Evolutionary conservation across 2,329 filamentous ascomycete species (phyloP).

Genomic region (Paramyrothecium roridum): DNA sequence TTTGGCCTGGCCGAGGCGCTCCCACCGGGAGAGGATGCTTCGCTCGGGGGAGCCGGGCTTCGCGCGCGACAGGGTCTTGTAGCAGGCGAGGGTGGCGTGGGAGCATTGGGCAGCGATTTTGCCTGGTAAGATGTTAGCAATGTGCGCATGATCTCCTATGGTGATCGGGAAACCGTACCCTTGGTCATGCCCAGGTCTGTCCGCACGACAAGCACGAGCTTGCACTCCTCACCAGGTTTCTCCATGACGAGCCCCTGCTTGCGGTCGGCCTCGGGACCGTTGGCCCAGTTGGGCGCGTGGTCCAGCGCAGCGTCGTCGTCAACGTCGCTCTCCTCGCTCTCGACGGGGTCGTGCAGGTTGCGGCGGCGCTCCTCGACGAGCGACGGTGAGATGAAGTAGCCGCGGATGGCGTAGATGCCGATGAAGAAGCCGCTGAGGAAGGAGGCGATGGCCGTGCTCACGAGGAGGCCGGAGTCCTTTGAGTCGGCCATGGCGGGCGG

Average conservation of each 20-base stretch:
- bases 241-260: constrained; percentile 52
- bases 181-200: constrained; percentile 98
- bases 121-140: constrained; percentile 47
- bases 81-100: constrained; percentile 96
- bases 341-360: constrained; percentile 57
- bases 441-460: constrained; percentile 71
- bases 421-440: constrained; percentile 78
- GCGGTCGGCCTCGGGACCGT: constrained; percentile 56
- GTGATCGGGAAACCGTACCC: constrained; percentile 53
- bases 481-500: constrained; percentile 30
- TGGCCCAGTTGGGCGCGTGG: constrained; percentile 66
- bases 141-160: neutral
- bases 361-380: constrained; percentile 54
- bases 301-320: constrained; percentile 58
- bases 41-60: constrained; percentile 52
- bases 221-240: constrained; percentile 74
- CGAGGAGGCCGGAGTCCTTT: constrained; percentile 54
- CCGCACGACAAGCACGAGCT: constrained; percentile 86
- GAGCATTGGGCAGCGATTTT: constrained; percentile 96
- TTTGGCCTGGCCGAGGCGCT: constrained; percentile 83
- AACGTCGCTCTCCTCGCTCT: constrained; percentile 67
- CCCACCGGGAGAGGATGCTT: constrained; percentile 77
- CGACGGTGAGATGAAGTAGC: constrained; percentile 55
- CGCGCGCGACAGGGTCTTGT: constrained; percentile 73
- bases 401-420: constrained; percentile 67